A percentile compares a stretch with the other conserved stretches of the same genome.
phyloP scores from a whole-genome alignment of 2,329 filamentous ascomycete species.

The Cytospora paraplurivora region DNA sequence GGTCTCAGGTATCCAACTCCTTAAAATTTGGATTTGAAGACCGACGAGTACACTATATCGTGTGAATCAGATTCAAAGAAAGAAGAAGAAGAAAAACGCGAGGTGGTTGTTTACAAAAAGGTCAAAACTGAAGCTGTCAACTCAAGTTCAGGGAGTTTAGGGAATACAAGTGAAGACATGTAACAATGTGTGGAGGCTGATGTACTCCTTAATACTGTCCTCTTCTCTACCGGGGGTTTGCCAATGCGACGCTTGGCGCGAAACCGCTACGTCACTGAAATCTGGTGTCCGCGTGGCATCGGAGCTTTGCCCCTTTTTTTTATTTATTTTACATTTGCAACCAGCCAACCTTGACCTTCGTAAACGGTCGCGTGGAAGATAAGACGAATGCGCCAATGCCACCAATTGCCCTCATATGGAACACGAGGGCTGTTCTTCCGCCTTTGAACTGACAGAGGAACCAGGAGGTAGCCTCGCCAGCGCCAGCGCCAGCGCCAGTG shows the following conservation, averaged over 20 bases:
- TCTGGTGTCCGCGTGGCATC: conserved; percentile 1
- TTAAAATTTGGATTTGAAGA: no score
- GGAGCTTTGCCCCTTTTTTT: conserved; percentile 8
- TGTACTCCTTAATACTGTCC: background rate
- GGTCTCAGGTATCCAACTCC: no score
- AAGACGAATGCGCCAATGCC: conserved; percentile 24
- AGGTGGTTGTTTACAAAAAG: background rate
- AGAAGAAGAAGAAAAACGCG: no score
- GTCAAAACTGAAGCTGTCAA: background rate
- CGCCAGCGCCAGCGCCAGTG: background rate
- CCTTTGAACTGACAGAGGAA: conserved; percentile 18
- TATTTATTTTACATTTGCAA: background rate
- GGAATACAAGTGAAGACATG: background rate
- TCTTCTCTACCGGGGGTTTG: background rate
- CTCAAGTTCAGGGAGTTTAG: background rate
- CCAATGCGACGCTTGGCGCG: conserved; percentile 15
- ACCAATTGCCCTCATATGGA: conserved; percentile 10
- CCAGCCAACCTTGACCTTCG: background rate
- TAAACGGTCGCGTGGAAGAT: conserved; percentile 1
- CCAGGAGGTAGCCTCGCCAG: conserved; percentile 2
- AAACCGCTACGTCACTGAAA: conserved; percentile 8
- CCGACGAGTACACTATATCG: no score
- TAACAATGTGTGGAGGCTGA: background rate
- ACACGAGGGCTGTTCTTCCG: conserved; percentile 22
- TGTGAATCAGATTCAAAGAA: no score